Conservation (phyloP, 202 grass and related monocot species). For the Panicum virgatum region DNA sequence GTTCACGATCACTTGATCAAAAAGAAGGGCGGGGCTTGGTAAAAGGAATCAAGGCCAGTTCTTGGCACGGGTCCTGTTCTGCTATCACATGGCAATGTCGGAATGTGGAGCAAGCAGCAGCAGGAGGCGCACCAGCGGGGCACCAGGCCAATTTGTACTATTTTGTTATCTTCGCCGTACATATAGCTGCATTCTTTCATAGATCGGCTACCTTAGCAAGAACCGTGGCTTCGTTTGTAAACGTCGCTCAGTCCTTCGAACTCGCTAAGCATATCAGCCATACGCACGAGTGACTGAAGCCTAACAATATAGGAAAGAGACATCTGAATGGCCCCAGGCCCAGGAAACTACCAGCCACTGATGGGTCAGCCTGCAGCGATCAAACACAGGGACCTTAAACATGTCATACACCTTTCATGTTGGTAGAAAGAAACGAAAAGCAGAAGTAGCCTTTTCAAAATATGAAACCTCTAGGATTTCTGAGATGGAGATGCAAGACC, state of each 20-base stretch:
- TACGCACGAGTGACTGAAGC: not conserved
- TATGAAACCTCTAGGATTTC: not conserved
- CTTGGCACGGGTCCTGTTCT: slow-evolving; percentile 40
- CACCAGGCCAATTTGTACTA: slow-evolving; percentile 55
- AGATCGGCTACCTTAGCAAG: not conserved
- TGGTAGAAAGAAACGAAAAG: not conserved
- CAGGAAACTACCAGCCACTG: slow-evolving; percentile 20
- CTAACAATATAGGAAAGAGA: slow-evolving; percentile 40
- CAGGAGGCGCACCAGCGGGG: slow-evolving; percentile 33
- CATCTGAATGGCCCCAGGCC: slow-evolving; percentile 27
- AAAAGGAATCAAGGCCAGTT: slow-evolving; percentile 47
- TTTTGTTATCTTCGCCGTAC: slow-evolving; percentile 45
- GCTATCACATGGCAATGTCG: slow-evolving; percentile 60
- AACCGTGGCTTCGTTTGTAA: slow-evolving; percentile 15
- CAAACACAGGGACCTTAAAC: not conserved
- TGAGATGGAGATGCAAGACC: too few species aligned
- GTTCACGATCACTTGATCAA: slow-evolving; percentile 5
- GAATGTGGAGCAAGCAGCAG: slow-evolving; percentile 40
- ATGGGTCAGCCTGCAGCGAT: not conserved
- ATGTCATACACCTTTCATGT: not conserved
- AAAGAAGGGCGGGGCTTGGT: slow-evolving; percentile 11
- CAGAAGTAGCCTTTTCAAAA: not conserved
- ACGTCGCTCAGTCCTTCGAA: not conserved
- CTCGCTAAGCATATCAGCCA: slow-evolving; percentile 7
- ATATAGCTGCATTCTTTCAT: slow-evolving; percentile 25